Percentiles rank a stretch among this genome's conserved stretches.
These are phyloP conservation scores for Nitzschia palea DNA, from an alignment of 108 stramenopile genomes.

Conservation along the genomic window DNA sequence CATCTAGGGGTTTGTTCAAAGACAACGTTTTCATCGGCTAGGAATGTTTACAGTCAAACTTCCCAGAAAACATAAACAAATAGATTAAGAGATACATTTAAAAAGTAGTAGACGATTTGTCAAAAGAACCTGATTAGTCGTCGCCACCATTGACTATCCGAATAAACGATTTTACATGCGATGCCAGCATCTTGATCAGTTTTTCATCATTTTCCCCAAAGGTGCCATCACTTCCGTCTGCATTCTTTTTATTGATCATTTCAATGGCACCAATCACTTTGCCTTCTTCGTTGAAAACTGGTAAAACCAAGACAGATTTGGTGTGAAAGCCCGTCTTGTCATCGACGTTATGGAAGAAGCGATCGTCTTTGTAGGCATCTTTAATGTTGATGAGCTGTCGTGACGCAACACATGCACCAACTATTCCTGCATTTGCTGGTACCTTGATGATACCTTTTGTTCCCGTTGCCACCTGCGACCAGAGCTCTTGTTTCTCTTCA, in stretches of 20 bases:
- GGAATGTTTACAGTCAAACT: background rate
- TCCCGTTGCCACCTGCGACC: conserved; percentile 28
- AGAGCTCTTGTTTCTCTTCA: conserved; percentile 27
- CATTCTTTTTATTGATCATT: conserved; percentile 58
- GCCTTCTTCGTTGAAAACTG: conserved; percentile 42
- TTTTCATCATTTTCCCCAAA: conserved; percentile 57
- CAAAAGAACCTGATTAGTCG: too few species aligned
- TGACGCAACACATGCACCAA: conserved; percentile 40
- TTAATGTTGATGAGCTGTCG: conserved; percentile 45
- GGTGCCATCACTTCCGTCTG: conserved; percentile 22
- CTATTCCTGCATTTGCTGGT: conserved; percentile 34
- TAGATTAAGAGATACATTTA: too few species aligned
- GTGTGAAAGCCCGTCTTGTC: conserved; percentile 63
- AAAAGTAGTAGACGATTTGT: too few species aligned
- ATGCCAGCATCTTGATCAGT: conserved; percentile 47
- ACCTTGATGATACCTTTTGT: conserved; percentile 48
- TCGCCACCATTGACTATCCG: conserved; percentile 9
- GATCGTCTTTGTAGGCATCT: conserved; percentile 55
- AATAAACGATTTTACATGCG: conserved; percentile 60
- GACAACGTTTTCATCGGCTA: conserved; percentile 19
- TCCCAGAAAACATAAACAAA: too few species aligned
- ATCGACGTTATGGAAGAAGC: conserved; percentile 64
- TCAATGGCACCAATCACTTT: conserved; percentile 54
- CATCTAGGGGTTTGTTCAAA: conserved; percentile 11
- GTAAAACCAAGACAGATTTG: conserved; percentile 46